Conservation (phyloP, 306 rosid genomes). For the Calophaca sinica region DNA sequence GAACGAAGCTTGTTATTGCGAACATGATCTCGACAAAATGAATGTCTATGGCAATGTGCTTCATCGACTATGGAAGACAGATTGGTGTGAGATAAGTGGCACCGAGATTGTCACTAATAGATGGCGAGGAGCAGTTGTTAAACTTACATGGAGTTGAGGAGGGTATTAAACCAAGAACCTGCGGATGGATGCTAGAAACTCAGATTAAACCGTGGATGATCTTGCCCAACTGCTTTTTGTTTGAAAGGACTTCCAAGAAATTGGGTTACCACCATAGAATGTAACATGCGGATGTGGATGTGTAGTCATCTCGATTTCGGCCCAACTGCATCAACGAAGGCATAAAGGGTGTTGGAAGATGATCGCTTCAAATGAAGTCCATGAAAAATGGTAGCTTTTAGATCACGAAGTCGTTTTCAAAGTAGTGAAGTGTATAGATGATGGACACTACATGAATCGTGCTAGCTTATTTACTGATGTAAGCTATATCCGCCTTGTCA, state of each 20-base stretch:
- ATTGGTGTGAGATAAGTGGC: too few species aligned
- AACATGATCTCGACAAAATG: too few species aligned
- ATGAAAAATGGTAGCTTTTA: not conserved
- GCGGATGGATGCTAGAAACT: not conserved
- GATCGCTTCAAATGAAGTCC: not conserved
- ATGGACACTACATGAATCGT: too few species aligned
- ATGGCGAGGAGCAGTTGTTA: not conserved
- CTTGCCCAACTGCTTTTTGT: too few species aligned
- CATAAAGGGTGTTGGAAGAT: not conserved
- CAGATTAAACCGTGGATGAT: too few species aligned
- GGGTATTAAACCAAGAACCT: not conserved
- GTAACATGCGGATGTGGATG: too few species aligned
- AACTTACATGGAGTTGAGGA: not conserved
- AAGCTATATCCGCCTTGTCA: not conserved
- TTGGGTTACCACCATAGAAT: too few species aligned
- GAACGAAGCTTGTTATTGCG: too few species aligned
- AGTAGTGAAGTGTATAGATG: not conserved
- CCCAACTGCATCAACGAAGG: not conserved
- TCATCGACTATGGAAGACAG: too few species aligned
- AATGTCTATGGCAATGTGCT: too few species aligned
- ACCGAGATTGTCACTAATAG: too few species aligned
- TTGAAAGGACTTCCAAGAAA: too few species aligned
- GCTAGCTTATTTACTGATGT: not conserved
- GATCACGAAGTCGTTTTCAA: not conserved
- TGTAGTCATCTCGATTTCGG: not conserved